Evolutionary conservation across 2,329 filamentous ascomycete genomes (phyloP).

Genomic region (Colletotrichum simmondsii): DNA sequence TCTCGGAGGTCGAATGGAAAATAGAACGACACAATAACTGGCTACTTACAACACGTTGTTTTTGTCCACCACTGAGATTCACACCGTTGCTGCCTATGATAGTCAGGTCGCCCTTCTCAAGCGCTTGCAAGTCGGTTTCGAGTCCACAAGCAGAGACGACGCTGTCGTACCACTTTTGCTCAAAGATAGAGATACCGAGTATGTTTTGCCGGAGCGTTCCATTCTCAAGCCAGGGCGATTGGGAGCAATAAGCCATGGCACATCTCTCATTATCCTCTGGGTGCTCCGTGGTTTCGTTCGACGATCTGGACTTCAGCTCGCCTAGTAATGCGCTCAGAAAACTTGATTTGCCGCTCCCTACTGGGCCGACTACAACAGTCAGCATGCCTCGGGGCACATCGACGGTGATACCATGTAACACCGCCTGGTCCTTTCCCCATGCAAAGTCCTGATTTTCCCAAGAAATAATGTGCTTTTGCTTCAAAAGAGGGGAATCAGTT

Average conservation of each 20-base stretch:
- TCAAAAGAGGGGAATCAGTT: too few relatives aligned
- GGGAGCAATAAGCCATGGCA: constrained; percentile 9
- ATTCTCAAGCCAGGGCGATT: constrained; percentile 21
- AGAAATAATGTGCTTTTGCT: not conserved
- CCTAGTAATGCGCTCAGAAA: constrained; percentile 21
- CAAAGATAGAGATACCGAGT: not conserved
- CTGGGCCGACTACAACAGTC: constrained; percentile 23
- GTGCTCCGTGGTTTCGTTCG: not conserved
- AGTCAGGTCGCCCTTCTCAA: not conserved
- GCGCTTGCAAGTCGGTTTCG: not conserved
- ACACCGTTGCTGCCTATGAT: constrained; percentile 15
- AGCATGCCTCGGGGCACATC: not conserved
- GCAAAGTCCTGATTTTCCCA: not conserved
- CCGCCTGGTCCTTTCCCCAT: constrained; percentile 6
- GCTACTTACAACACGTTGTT: constrained; percentile 27
- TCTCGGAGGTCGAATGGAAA: not conserved
- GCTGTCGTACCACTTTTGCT: constrained; percentile 4
- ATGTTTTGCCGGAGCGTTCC: constrained; percentile 12
- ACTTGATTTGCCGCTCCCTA: constrained; percentile 30
- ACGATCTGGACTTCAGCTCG: not conserved
- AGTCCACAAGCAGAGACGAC: constrained; percentile 16
- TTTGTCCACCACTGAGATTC: constrained; percentile 16
- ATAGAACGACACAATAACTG: not conserved
- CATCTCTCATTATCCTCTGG: not conserved
- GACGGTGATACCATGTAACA: not conserved